phyloP scores from a whole-genome alignment of 2,329 filamentous ascomycete genomes.

The Myriosclerotinia scirpicola region DNA sequence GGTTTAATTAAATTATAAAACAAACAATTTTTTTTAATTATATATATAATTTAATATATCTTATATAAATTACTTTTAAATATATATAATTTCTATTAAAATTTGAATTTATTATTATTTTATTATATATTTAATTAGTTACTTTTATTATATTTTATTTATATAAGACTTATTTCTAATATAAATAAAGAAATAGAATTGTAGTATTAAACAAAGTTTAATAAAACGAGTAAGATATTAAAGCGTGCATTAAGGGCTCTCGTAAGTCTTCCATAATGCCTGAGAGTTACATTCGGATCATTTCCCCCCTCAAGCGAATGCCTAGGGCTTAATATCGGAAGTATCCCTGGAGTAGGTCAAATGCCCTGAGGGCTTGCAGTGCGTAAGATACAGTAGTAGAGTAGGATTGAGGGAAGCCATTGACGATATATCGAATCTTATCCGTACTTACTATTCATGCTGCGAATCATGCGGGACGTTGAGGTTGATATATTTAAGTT shows the following conservation, averaged over 20 bases:
- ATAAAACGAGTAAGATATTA: constrained; percentile 4
- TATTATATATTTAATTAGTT: too few relatives aligned
- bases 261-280: constrained; percentile 8
- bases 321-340: constrained; percentile 5
- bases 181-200: constrained; percentile 20
- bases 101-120: too few relatives aligned
- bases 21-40: too few relatives aligned
- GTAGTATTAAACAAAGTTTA: background rate
- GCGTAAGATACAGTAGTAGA: background rate
- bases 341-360: background rate
- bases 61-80: too few relatives aligned
- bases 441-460: background rate
- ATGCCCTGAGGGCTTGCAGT: background rate
- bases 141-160: too few relatives aligned
- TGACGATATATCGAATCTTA: background rate
- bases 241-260: constrained; percentile 18
- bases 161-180: background rate
- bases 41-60: too few relatives aligned
- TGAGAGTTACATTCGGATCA: constrained; percentile 21
- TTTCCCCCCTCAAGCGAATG: constrained; percentile 14
- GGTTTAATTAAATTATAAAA: too few relatives aligned
- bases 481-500: constrained; percentile 3
- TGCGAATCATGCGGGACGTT: constrained; percentile 12
- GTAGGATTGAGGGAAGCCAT: constrained; percentile 15
- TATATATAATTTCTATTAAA: too few relatives aligned